Evolutionary conservation across 2,329 filamentous ascomycete genomes (phyloP).

Genomic region (Monosporascus sp.): DNA sequence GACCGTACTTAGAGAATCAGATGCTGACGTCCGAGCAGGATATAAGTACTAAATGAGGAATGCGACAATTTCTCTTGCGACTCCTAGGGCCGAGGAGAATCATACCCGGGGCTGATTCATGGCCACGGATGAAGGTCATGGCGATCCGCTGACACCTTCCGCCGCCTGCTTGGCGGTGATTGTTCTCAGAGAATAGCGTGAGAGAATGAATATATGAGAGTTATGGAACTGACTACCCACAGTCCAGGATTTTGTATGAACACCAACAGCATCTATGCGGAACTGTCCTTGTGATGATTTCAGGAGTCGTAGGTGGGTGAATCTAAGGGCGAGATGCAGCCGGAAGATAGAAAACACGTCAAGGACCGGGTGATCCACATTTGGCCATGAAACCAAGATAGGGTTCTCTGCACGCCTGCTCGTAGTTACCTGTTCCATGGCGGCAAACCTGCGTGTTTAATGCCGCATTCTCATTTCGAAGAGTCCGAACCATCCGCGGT

Average conservation of each 20-base stretch:
- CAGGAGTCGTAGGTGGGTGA: neutral
- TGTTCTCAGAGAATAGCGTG: neutral
- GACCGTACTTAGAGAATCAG: neutral
- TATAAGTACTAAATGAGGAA: neutral
- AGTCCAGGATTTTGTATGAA: neutral
- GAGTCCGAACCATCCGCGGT: neutral
- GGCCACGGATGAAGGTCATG: neutral
- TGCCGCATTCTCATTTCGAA: neutral
- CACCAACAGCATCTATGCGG: neutral
- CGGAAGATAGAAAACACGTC: neutral
- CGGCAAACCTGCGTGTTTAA: neutral
- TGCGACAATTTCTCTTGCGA: neutral
- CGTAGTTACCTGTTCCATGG: no score
- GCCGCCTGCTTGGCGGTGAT: neutral
- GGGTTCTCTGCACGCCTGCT: no score
- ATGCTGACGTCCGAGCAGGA: neutral
- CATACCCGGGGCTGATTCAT: neutral
- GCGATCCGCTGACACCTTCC: neutral
- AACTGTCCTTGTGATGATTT: neutral
- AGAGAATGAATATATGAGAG: neutral
- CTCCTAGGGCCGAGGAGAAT: neutral
- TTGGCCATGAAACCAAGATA: no score
- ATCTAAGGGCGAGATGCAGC: neutral
- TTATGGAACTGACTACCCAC: neutral
- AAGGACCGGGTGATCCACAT: no score